phyloP scores from a whole-genome alignment of 257 asterid species.

The Craterostigma plantagineum region DNA sequence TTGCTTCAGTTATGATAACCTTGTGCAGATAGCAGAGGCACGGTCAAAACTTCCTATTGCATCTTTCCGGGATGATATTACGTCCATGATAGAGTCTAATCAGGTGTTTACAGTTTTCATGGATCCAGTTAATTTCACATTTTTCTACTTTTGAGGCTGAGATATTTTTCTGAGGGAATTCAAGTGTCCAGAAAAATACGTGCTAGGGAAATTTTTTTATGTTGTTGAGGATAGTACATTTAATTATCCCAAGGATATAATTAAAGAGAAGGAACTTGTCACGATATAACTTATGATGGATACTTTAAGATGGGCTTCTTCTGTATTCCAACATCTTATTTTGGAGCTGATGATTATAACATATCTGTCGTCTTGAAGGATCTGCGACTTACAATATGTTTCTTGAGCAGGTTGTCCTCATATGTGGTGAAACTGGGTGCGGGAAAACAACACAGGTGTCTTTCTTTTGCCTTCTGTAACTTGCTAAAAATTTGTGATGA shows the following conservation, averaged over 20 bases:
- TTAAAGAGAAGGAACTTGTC: too few relatives aligned
- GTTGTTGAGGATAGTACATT: too few relatives aligned
- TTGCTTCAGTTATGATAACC: slow-evolving; percentile 6
- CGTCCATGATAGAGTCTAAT: slow-evolving; percentile 43
- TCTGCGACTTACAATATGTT: slow-evolving; percentile 9
- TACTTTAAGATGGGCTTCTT: too few relatives aligned
- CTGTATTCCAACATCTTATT: too few relatives aligned
- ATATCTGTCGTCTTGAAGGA: too few relatives aligned
- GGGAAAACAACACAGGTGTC: slow-evolving; percentile 90
- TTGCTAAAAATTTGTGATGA: background rate
- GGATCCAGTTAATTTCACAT: too few relatives aligned
- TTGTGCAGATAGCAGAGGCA: slow-evolving; percentile 37
- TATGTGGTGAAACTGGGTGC: slow-evolving; percentile 97
- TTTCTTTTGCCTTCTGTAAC: background rate
- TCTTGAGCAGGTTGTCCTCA: slow-evolving; percentile 61
- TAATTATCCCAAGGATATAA: too few relatives aligned
- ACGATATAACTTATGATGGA: too few relatives aligned
- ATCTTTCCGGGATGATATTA: slow-evolving; percentile 55
- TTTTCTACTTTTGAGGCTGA: too few relatives aligned
- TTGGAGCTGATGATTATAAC: too few relatives aligned
- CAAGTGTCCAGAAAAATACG: too few relatives aligned
- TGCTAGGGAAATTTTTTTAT: background rate
- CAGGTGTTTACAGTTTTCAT: slow-evolving; percentile 36
- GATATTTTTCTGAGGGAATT: too few relatives aligned
- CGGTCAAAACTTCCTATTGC: slow-evolving; percentile 87